A percentile compares a stretch with the other conserved stretches of the same genome.
phyloP scores from a whole-genome alignment of 345 rosid genomes.

The Noccaea caerulescens region DNA sequence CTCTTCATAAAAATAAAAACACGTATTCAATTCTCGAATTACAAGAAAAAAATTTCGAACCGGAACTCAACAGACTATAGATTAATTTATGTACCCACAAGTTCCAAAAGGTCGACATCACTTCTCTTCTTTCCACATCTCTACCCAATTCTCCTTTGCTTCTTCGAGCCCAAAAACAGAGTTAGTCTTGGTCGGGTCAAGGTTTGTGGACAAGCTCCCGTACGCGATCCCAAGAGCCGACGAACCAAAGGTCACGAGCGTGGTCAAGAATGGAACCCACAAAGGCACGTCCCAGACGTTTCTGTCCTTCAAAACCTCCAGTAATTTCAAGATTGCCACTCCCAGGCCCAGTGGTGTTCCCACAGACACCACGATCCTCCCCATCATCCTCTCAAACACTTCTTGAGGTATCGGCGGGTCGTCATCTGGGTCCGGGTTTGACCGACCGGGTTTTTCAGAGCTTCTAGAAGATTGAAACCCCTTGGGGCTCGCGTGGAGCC shows the following conservation, averaged over 20 bases:
- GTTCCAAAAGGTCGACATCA: background rate
- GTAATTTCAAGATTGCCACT: conserved; percentile 45
- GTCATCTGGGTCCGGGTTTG: conserved; percentile 36
- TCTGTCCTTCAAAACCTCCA: conserved; percentile 52
- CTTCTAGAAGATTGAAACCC: conserved; percentile 46
- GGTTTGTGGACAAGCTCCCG: conserved; percentile 74
- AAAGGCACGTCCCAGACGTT: conserved; percentile 60
- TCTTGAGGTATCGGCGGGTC: conserved; percentile 57
- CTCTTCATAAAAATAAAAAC: background rate
- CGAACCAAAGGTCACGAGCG: conserved; percentile 62
- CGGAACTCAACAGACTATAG: background rate
- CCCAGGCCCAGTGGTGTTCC: conserved; percentile 56
- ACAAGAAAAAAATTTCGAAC: background rate
- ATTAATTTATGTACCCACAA: conserved; percentile 7
- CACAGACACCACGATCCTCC: conserved; percentile 53
- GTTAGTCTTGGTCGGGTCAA: conserved; percentile 64
- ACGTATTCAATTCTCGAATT: background rate
- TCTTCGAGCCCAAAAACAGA: conserved; percentile 73
- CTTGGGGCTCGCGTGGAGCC: conserved; percentile 52
- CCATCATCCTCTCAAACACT: conserved; percentile 54
- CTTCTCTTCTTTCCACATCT: conserved; percentile 74
- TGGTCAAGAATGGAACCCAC: conserved; percentile 62
- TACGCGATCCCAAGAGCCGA: conserved; percentile 77
- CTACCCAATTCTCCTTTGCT: conserved; percentile 71
- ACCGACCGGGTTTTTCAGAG: conserved; percentile 12